Conservation (phyloP, 257 asterid species). For the Rhazya stricta region DNA sequence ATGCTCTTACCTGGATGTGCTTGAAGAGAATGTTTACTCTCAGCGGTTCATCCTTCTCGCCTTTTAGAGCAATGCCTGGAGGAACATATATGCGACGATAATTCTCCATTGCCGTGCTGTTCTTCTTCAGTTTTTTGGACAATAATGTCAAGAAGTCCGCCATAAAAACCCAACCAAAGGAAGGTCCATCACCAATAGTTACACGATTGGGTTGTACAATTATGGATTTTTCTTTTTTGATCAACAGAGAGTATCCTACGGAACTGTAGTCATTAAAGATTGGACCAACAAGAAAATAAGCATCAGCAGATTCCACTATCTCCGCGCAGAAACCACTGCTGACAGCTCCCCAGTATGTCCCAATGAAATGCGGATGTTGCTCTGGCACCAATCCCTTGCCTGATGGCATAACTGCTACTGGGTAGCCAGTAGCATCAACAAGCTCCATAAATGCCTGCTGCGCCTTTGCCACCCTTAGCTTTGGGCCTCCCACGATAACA, state of each 20-base stretch:
- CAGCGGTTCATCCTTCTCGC: conserved; percentile 24
- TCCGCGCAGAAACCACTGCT: conserved; percentile 32
- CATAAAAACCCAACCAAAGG: conserved; percentile 37
- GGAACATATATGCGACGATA: conserved; percentile 29
- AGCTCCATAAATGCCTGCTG: conserved; percentile 28
- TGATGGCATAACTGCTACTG: conserved; percentile 31
- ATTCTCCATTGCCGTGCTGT: conserved; percentile 30
- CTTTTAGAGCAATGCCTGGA: conserved; percentile 26
- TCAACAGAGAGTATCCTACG: conserved; percentile 32
- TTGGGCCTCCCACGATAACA: conserved; percentile 32
- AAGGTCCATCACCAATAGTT: conserved; percentile 30
- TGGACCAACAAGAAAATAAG: conserved; percentile 34
- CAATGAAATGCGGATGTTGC: conserved; percentile 30
- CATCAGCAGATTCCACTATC: conserved; percentile 35
- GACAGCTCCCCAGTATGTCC: conserved; percentile 38
- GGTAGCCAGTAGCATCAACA: conserved; percentile 27
- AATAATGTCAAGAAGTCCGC: conserved; percentile 24
- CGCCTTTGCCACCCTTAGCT: conserved; percentile 28
- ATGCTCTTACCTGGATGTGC: conserved; percentile 29
- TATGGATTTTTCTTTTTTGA: conserved; percentile 28
- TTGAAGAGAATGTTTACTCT: conserved; percentile 33
- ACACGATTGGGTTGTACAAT: conserved; percentile 29
- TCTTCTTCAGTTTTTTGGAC: conserved; percentile 26
- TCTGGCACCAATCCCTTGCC: conserved; percentile 33
- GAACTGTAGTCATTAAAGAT: conserved; percentile 38